Evolutionary conservation across 2,329 filamentous ascomycete genomes (phyloP).

Genomic region (Arthrinium phaeospermum): DNA sequence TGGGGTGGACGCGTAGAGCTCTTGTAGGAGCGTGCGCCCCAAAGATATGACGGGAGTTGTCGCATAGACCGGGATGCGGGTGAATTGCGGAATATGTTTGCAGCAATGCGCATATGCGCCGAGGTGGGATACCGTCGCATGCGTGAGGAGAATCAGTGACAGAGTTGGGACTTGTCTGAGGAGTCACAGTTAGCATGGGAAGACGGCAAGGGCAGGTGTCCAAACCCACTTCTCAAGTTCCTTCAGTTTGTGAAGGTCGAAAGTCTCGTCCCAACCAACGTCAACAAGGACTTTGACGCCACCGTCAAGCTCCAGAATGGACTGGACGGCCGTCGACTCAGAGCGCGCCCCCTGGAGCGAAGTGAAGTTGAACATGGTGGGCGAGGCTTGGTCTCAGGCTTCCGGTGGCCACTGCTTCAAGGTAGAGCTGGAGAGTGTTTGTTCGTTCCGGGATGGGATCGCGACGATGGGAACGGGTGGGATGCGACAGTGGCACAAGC

Average conservation of each 20-base stretch:
- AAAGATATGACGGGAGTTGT: slow-evolving; percentile 93
- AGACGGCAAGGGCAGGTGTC: neutral
- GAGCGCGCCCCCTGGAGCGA: slow-evolving; percentile 90
- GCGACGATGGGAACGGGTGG: neutral
- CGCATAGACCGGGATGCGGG: slow-evolving; percentile 91
- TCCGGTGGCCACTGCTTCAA: neutral
- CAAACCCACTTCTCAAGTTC: slow-evolving; percentile 83
- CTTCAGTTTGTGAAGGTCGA: slow-evolving; percentile 80
- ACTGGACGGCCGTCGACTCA: slow-evolving; percentile 85
- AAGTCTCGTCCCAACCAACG: slow-evolving; percentile 93
- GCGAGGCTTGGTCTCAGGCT: slow-evolving; percentile 32
- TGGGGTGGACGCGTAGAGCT: slow-evolving; percentile 89
- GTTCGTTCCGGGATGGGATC: neutral
- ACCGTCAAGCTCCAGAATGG: slow-evolving; percentile 94
- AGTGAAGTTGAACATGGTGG: slow-evolving; percentile 90
- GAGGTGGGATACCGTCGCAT: slow-evolving; percentile 89
- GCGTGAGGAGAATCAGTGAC: slow-evolving; percentile 91
- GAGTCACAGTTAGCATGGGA: neutral
- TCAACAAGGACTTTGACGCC: slow-evolving; percentile 95
- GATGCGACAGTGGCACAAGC: slow-evolving; percentile 22
- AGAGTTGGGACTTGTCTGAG: slow-evolving; percentile 85
- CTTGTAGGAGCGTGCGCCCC: slow-evolving; percentile 87
- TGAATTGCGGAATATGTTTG: slow-evolving; percentile 92
- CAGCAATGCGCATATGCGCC: slow-evolving; percentile 96
- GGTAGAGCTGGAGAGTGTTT: neutral